Conservation (phyloP, 2,329 filamentous ascomycete species). For the Hawksworthiomyces lignivorus region DNA sequence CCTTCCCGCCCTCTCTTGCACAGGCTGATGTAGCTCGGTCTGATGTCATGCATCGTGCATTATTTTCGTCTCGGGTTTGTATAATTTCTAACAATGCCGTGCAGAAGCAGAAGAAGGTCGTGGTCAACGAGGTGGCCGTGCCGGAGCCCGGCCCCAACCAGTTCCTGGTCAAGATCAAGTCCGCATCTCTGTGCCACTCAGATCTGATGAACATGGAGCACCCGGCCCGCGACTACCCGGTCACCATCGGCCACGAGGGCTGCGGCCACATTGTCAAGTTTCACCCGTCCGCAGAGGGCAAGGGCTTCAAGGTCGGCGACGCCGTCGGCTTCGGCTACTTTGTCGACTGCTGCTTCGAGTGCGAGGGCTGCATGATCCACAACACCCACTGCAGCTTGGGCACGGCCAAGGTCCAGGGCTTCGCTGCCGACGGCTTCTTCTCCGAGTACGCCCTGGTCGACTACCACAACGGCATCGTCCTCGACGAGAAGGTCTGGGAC, state of each 20-base stretch:
- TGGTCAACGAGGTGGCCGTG: constrained; percentile 32
- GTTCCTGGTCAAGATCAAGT: constrained; percentile 28
- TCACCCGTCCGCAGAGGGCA: constrained; percentile 25
- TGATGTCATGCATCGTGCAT: too few species aligned
- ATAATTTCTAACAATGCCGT: not conserved
- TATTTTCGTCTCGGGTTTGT: too few species aligned
- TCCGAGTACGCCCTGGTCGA: constrained; percentile 39
- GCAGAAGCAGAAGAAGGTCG: constrained; percentile 6
- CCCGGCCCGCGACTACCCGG: constrained; percentile 15
- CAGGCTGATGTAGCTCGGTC: too few species aligned
- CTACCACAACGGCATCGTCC: constrained; percentile 33
- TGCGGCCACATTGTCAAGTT: constrained; percentile 34
- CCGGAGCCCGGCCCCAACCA: constrained; percentile 33
- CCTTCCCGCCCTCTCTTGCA: not conserved
- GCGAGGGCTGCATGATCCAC: constrained; percentile 37
- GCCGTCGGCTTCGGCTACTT: constrained; percentile 39
- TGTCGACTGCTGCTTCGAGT: constrained; percentile 37
- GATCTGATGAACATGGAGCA: constrained; percentile 19
- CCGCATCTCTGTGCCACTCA: constrained; percentile 28
- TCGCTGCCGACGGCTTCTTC: constrained; percentile 37
- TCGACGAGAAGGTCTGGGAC: constrained; percentile 27
- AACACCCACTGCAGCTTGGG: constrained; percentile 32
- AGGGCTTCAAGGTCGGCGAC: constrained; percentile 35
- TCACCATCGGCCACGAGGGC: constrained; percentile 36
- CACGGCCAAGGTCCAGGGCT: constrained; percentile 33